phyloP scores from a whole-genome alignment of 164 flowering plant species.

The Umbellularia californica region DNA sequence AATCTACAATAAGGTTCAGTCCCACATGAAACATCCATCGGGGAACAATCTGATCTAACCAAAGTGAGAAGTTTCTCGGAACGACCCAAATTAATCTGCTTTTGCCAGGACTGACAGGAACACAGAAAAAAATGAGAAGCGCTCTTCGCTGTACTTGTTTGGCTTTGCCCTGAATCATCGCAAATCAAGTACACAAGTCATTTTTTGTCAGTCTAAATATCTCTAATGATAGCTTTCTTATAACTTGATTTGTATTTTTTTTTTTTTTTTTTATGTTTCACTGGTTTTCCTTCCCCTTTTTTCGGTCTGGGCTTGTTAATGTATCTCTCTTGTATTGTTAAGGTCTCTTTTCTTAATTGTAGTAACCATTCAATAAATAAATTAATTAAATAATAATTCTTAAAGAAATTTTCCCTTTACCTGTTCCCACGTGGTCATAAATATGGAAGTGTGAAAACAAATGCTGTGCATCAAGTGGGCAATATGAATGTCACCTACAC shows the following conservation, averaged over 20 bases:
- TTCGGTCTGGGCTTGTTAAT: too few relatives aligned
- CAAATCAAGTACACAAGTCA: background rate
- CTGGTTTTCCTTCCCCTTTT: too few relatives aligned
- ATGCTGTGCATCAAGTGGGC: too few relatives aligned
- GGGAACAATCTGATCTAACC: constrained; percentile 67
- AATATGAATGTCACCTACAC: background rate
- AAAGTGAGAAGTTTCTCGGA: constrained; percentile 75
- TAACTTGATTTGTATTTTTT: too few relatives aligned
- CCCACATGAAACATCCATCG: constrained; percentile 81
- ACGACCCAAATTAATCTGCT: constrained; percentile 82
- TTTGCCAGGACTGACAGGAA: constrained; percentile 86
- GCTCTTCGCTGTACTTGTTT: constrained; percentile 16
- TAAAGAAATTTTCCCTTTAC: background rate
- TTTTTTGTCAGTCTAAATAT: too few relatives aligned
- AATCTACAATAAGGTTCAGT: constrained; percentile 76
- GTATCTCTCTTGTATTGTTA: too few relatives aligned
- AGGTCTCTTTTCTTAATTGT: too few relatives aligned
- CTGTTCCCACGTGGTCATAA: background rate
- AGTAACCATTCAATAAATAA: too few relatives aligned
- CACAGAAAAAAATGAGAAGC: constrained; percentile 56
- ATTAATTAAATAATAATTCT: too few relatives aligned
- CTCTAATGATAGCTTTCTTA: too few relatives aligned
- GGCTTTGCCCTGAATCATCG: constrained; percentile 25
- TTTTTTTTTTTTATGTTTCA: too few relatives aligned
- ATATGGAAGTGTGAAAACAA: too few relatives aligned